These are phyloP conservation scores for Trypanosoma rangeli DNA, from an alignment of 208 protist genomes.

Conservation along the genomic window DNA sequence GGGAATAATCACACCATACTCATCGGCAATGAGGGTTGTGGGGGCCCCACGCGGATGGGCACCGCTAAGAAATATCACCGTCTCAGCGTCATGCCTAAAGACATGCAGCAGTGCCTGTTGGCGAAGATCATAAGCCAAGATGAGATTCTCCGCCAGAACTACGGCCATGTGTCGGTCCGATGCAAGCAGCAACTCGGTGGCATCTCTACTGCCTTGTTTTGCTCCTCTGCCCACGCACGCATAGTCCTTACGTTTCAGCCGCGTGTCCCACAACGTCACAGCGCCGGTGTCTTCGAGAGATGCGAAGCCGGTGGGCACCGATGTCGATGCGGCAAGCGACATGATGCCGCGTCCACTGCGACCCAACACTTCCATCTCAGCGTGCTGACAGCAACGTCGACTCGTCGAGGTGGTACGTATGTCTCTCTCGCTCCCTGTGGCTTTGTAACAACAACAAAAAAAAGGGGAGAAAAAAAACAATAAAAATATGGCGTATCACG, in stretches of 20 bases:
- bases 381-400: not conserved
- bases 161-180: conserved; percentile 42
- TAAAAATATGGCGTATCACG: no score
- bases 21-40: conserved; percentile 51
- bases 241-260: conserved; percentile 47
- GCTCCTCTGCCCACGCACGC: conserved; percentile 29
- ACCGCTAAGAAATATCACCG: conserved; percentile 33
- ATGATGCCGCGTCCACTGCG: conserved; percentile 34
- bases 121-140: conserved; percentile 58
- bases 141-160: conserved; percentile 40
- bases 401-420: not conserved
- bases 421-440: no score
- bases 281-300: conserved; percentile 39
- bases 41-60: conserved; percentile 12
- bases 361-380: conserved; percentile 53
- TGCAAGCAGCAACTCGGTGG: conserved; percentile 51
- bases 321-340: conserved; percentile 41
- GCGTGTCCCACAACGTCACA: conserved; percentile 60
- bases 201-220: conserved; percentile 9
- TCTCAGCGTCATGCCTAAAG: conserved; percentile 46
- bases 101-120: conserved; percentile 16
- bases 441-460: not conserved
- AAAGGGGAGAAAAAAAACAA: no score
- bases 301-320: conserved; percentile 38
- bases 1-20: conserved; percentile 60